A percentile compares a stretch with the other conserved stretches of the same genome.
Conservation (phyloP, 23 red algal genomes). For the Gracilariopsis chorda region DNA sequence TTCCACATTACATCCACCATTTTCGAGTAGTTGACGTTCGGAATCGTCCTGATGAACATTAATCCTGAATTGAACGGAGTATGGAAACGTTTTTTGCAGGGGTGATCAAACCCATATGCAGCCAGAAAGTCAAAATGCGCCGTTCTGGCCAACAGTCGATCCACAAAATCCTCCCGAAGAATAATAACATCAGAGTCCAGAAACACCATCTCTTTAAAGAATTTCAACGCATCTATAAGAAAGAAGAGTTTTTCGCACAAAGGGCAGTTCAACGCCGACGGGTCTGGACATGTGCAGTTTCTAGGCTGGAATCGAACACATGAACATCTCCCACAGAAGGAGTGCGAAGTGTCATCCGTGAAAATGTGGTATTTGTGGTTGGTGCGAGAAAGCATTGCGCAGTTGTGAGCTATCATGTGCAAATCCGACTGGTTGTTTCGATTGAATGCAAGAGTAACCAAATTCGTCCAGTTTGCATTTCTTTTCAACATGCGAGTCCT, state of each 20-base stretch:
- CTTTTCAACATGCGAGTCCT: too few species aligned
- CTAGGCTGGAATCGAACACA: constrained; percentile 29
- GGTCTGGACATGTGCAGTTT: constrained; percentile 19
- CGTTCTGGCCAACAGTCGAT: neutral
- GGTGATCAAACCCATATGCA: constrained; percentile 8
- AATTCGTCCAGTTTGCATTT: too few species aligned
- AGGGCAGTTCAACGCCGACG: neutral
- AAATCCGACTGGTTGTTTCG: neutral
- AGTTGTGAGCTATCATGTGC: constrained; percentile 15
- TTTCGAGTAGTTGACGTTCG: constrained; percentile 6
- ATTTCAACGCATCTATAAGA: constrained; percentile 12
- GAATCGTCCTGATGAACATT: constrained; percentile 33
- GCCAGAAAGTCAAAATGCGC: constrained; percentile 43
- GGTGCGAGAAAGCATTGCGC: constrained; percentile 4
- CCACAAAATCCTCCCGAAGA: constrained; percentile 28
- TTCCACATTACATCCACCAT: constrained; percentile 39
- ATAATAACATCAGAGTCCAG: constrained; percentile 48
- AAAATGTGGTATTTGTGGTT: neutral
- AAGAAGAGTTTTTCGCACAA: constrained; percentile 54
- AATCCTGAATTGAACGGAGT: constrained; percentile 50
- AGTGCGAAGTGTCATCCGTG: neutral
- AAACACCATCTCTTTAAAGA: constrained; percentile 33
- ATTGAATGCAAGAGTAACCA: constrained; percentile 20
- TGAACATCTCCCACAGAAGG: neutral
- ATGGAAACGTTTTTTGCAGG: constrained; percentile 22